Base-by-base conservation (phyloP, 1,139 yeast species). In the Geotrichum candidum region DNA sequence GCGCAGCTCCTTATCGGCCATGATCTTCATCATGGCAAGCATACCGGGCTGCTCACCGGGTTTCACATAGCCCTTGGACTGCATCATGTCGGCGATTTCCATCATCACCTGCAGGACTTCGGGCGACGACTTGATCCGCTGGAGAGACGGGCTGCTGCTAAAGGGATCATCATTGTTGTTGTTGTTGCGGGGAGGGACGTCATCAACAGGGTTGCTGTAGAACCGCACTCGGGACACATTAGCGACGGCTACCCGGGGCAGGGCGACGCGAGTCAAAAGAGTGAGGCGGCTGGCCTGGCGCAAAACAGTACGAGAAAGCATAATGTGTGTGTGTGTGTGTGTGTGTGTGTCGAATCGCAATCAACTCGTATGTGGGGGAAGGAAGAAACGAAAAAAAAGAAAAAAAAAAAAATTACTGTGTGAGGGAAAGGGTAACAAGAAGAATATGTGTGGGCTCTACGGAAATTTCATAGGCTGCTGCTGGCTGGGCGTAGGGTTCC, bases 1-100 rank as follows among this genome's bases (percentile, higher is more conserved):
- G 38, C 59, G 52, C n/a, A 63, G 52, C 15, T 60, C 62, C 29
- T 46, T 33, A 48, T 63, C 65, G 50, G 51, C 51, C 58, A 63
- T 56, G 35, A 63, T 63, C 55, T 63, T 63, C 58, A 63, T 54
- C 59, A 60, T 53, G 2, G 61, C 58, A 57, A 53, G 38, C 60
- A 63, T 56, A n/a, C 63, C 63, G 13, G 63, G 63, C 35, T 61
- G 56, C 57, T 63, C 56, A n/a, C 63, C 63, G 38, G 57, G 58
- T 15, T 56, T 56, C 2, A 63, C 58, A 51, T 60, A 63, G 9
- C 50, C 45, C 59, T 63, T 63, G 11, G 51, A 53, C 51, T 56
- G 61, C 56, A 63, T 51, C 54, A 58, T 53, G 22, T 63, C 61
- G 41, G 60, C 61, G 35, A 63, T 52, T 2, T 63, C 61, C 56